Evolutionary conservation across 2,329 filamentous ascomycete species (phyloP).

Genomic region (Plenodomus lindquistii): DNA sequence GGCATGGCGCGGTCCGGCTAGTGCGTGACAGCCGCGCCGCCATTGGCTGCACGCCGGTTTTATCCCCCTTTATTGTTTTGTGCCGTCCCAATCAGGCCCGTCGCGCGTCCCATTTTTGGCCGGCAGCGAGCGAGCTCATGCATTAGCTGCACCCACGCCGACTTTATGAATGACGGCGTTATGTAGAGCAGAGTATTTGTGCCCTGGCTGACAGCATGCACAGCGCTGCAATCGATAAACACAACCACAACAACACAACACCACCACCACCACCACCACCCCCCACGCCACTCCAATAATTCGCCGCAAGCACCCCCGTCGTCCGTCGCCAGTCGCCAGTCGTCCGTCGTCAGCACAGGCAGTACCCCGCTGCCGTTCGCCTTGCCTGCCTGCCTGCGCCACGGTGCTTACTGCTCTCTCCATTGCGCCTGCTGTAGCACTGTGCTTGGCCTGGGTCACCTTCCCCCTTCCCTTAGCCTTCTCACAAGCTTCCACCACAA

Average conservation of each 20-base stretch:
- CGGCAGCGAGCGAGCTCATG: constrained; percentile 1
- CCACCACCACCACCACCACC: too few species aligned
- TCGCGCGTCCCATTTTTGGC: not conserved
- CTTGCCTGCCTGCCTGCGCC: not conserved
- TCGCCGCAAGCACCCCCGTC: not conserved
- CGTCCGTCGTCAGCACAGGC: not conserved
- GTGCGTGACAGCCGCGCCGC: not conserved
- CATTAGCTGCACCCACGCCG: constrained; percentile 23
- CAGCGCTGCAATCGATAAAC: too few species aligned
- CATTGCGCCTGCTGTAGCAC: not conserved
- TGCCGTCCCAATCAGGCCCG: not conserved
- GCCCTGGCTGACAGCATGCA: too few species aligned
- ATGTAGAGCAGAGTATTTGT: too few species aligned
- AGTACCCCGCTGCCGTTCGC: constrained; percentile 1
- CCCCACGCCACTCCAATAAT: too few species aligned
- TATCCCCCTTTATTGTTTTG: constrained; percentile 22
- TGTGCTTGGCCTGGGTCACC: not conserved
- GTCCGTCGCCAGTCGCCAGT: too few species aligned
- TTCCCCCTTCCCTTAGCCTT: constrained; percentile 1
- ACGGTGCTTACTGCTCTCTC: not conserved
- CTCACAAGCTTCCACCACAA: not conserved
- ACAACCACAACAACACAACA: too few species aligned
- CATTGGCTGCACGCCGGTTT: constrained; percentile 35
- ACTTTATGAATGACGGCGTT: too few species aligned
- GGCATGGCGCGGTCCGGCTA: constrained; percentile 1